A percentile compares a stretch with the other conserved stretches of the same genome.
Evolutionary conservation across 2,329 filamentous ascomycete genomes (phyloP).

Genomic region (Cladosporium sp.): DNA sequence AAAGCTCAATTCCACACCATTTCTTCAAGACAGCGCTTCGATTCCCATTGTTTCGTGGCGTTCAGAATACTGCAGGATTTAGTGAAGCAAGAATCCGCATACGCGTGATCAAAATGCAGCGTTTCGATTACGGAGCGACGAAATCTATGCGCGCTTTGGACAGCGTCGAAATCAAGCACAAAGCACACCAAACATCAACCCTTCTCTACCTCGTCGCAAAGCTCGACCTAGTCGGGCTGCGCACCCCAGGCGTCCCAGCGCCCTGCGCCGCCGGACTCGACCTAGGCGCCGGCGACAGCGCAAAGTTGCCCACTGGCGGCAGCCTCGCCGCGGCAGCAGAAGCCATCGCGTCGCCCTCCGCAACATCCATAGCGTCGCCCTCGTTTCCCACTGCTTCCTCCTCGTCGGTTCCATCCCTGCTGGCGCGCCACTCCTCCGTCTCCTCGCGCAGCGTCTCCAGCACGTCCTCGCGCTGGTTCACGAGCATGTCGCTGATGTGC

Average conservation of each 20-base stretch:
- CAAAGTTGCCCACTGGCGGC: constrained; percentile 20
- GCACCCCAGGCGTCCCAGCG: neutral
- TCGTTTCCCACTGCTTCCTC: constrained; percentile 5
- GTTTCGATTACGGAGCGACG: too few relatives aligned
- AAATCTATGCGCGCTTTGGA: too few relatives aligned
- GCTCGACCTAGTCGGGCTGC: neutral
- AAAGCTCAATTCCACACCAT: too few relatives aligned
- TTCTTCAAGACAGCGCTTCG: too few relatives aligned
- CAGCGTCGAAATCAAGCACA: too few relatives aligned
- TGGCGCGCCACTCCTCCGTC: constrained; percentile 33
- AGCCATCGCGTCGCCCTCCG: neutral
- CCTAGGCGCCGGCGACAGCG: constrained; percentile 10
- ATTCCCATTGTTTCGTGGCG: too few relatives aligned
- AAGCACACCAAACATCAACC: too few relatives aligned
- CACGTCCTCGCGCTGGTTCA: constrained; percentile 46
- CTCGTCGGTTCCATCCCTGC: neutral
- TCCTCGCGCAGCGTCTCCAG: constrained; percentile 39
- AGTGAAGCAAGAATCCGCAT: too few relatives aligned
- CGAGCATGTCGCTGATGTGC: constrained; percentile 52
- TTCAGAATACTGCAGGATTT: too few relatives aligned
- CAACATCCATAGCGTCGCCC: neutral
- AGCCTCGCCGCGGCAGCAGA: constrained; percentile 8
- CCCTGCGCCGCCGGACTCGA: neutral
- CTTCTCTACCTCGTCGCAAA: too few relatives aligned
- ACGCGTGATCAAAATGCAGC: too few relatives aligned